Evolutionary conservation across 2,329 filamentous ascomycete species (phyloP), one percentile per base, ranked within the genome.

Genomic region (Fusarium pseudograminearum): DNA sequence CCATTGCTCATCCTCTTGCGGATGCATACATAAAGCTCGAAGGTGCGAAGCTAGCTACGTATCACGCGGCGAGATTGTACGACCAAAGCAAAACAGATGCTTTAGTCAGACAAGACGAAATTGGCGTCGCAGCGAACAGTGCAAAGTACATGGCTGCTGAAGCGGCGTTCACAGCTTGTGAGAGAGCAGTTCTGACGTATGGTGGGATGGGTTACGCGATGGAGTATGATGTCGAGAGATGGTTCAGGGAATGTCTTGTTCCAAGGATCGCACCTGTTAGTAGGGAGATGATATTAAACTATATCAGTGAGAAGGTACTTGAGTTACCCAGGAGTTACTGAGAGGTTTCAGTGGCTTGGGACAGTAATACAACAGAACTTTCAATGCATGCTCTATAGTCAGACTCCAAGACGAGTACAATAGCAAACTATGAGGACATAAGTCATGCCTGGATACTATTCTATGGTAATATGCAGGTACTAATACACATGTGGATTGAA

Each of bases 281-380:
- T 59, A 78, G 89, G 67, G 91, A 93, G 80, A 93, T 93, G 91
- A 91, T 93, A 54, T 80, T 92, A 82, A 93, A 93, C 70, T 93
- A 89, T 76, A 85, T 93, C 15, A 84, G 86, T 4, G 90, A 93
- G 76, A 91, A 87, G 79, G 90, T 87, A 1, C 78, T 93, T n/a
- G 80, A 84, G 5, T 73, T 93, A 28, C 91, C 91, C 2, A 82
- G 88, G 61, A 93, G 90, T 73, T 93, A 93, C 69, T 92, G 10
- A 15, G 11, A 11, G 12, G 10, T 14, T 18, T 22, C 20, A 30
- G 20, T 14, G 5, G 9, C 15, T 18, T 28, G 14, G 6, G 2
- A 24, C 20, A 34, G 12, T 18, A 42, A 22, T 42, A 8, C 9
- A 26, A 11, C 7, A 44, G 15, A 11, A 8, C 5, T n/a, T 44